A percentile compares a stretch with the other conserved stretches of the same genome.
These are phyloP conservation scores for Hyphodiscus hymeniophilus DNA, from an alignment of 495 filamentous ascomycete genomes.

Conservation along the genomic window DNA sequence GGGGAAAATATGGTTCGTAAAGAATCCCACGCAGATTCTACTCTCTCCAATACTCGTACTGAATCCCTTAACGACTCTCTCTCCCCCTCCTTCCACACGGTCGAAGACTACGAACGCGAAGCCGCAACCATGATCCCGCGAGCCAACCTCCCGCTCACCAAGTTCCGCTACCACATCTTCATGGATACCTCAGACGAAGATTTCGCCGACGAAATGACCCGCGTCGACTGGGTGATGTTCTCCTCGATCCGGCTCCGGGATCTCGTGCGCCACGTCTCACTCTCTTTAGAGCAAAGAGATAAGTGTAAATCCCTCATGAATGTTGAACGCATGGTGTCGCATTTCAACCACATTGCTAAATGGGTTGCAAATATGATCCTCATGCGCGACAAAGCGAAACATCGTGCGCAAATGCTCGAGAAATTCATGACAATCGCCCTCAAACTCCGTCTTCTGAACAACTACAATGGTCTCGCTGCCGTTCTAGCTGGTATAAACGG, in stretches of 20 bases:
- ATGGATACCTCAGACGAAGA: slow-evolving; percentile 74
- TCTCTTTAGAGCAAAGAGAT: slow-evolving; percentile 62
- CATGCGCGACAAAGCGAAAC: slow-evolving; percentile 91
- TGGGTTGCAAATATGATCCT: slow-evolving; percentile 90
- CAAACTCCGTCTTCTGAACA: slow-evolving; percentile 84
- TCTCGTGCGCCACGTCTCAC: slow-evolving; percentile 79
- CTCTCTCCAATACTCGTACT: slow-evolving; percentile 17
- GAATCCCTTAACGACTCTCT: slow-evolving; percentile 30
- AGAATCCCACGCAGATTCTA: slow-evolving; percentile 36
- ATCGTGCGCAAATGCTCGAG: slow-evolving; percentile 80
- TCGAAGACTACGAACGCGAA: slow-evolving; percentile 69
- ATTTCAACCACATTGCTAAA: slow-evolving; percentile 92
- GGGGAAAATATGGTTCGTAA: slow-evolving; percentile 27
- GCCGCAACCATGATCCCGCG: slow-evolving; percentile 58
- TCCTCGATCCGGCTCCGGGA: slow-evolving; percentile 93
- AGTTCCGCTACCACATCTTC: slow-evolving; percentile 73
- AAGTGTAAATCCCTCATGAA: slow-evolving; percentile 73
- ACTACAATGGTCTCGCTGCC: slow-evolving; percentile 92
- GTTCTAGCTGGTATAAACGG: slow-evolving; percentile 89
- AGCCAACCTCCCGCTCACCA: slow-evolving; percentile 52
- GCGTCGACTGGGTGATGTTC: slow-evolving; percentile 96
- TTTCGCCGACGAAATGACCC: slow-evolving; percentile 84
- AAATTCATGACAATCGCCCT: slow-evolving; percentile 86
- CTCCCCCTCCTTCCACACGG: slow-evolving; percentile 42
- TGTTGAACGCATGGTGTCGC: slow-evolving; percentile 87